A percentile compares a stretch with the other conserved stretches of the same genome.
These are phyloP conservation scores for Heritiera littoralis DNA, from an alignment of 345 rosid species.

Conservation along the genomic window DNA sequence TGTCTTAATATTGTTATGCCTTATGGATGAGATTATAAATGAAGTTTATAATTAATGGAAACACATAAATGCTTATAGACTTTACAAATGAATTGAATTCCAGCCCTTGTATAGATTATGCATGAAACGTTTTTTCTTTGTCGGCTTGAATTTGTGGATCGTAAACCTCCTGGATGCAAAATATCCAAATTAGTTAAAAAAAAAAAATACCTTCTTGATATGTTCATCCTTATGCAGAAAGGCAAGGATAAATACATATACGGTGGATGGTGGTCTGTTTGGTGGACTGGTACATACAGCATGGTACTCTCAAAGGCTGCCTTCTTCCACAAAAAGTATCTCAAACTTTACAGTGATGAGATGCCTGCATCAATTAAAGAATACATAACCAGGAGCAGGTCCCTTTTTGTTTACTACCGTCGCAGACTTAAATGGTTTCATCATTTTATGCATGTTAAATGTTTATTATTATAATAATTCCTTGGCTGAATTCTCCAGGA, in stretches of 20 bases:
- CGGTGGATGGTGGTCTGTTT: constrained; percentile 99
- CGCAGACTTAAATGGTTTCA: constrained; percentile 1
- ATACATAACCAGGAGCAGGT: constrained; percentile 74
- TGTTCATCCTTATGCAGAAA: constrained; percentile 47
- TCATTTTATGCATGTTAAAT: not conserved
- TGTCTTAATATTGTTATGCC: not conserved
- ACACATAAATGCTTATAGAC: not conserved
- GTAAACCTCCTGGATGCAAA: not conserved
- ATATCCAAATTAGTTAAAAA: not conserved
- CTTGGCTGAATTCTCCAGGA: constrained; percentile 50
- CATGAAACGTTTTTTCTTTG: not conserved
- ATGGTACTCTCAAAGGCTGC: constrained; percentile 98
- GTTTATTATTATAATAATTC: constrained; percentile 25
- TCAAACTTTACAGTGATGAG: constrained; percentile 69
- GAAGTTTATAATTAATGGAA: not conserved
- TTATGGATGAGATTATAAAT: not conserved
- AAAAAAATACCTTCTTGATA: not conserved
- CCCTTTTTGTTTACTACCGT: not conserved
- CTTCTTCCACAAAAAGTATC: constrained; percentile 94
- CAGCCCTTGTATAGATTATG: not conserved
- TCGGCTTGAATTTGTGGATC: not conserved
- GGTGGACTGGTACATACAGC: constrained; percentile 98
- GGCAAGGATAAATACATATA: constrained; percentile 56
- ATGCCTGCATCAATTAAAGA: constrained; percentile 85
- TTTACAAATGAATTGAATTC: not conserved